Evolutionary conservation across 306 rosid species (phyloP), one percentile per base, ranked within the genome.

Genomic region (Vachellia collinsii): DNA sequence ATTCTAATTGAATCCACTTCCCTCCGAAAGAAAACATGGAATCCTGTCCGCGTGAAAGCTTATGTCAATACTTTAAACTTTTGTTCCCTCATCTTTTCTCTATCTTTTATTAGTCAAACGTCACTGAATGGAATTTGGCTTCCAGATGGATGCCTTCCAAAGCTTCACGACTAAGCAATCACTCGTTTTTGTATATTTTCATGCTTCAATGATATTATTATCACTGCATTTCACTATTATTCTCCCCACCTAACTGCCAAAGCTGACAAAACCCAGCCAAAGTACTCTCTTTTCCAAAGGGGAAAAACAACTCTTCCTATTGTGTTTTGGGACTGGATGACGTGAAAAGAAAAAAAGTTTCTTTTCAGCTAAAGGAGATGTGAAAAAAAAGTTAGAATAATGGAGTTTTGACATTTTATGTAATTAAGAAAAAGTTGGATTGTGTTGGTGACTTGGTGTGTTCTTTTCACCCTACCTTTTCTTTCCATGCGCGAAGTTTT

Each of bases 91-190:
- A 48, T 19, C 11, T 3, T 50, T 19, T 39, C 7, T 10, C 65
- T 22, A 37, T 10, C 11, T 4, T 43, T 2, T n/a, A 25, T 73
- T 36, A 17, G 11, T 63, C 25, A 5, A 53, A 37, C 36, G 9
- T n/a, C 47, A 36, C 19, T 73, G 48, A 20, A 41, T 13, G 68
- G 68, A 74, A 37, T 19, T 34, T 36, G 64, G 47, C 64, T 19
- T 72, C 46, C 46, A 72, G 34, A 9, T 50, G 77, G 46, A 51
- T 53, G 36, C 65, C 66, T 39, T 74, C 39, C 37, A 41, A 22
- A 22, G 54, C 78, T 74, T 58, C n/a, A 74, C 19, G 4, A 22
- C 22, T 11, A 74, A 74, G 68, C 14, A 74, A 74, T 70, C 38
- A 20, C 36, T 0, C 50, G 0, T 1, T 0, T 29, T 29, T 29